Percentiles rank a stretch among this genome's conserved stretches.
These are phyloP conservation scores for Fusarium caatingaense DNA, from an alignment of 2,329 filamentous ascomycete genomes.

Conservation along the genomic window DNA sequence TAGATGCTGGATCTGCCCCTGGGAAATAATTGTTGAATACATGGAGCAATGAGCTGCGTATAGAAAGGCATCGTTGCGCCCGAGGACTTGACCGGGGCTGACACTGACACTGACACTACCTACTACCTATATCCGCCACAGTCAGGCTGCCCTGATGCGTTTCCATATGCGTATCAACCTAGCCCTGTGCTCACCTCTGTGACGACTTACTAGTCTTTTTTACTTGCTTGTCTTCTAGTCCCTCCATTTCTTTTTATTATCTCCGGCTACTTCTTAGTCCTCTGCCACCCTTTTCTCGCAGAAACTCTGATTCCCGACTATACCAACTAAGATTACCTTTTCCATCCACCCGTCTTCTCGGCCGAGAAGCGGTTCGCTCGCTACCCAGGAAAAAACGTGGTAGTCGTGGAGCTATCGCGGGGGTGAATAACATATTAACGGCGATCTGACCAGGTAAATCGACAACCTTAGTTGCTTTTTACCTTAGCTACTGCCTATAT, in stretches of 20 bases:
- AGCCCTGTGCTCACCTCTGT: slow-evolving; percentile 32
- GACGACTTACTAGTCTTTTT: slow-evolving; percentile 22
- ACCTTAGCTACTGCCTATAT: slow-evolving; percentile 1
- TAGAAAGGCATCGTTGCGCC: slow-evolving; percentile 36
- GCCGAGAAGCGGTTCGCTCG: slow-evolving; percentile 26
- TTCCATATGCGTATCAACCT: slow-evolving; percentile 28
- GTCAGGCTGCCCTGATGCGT: slow-evolving; percentile 32
- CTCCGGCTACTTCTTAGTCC: slow-evolving; percentile 24
- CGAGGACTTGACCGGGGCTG: slow-evolving; percentile 26
- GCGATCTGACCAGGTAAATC: slow-evolving; percentile 26
- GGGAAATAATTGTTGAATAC: slow-evolving; percentile 14
- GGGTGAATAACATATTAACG: slow-evolving; percentile 11
- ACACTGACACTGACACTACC: slow-evolving; percentile 18
- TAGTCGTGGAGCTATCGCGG: slow-evolving; percentile 29
- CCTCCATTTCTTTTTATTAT: slow-evolving; percentile 25
- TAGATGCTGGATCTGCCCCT: slow-evolving; percentile 30
- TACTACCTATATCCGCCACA: slow-evolving; percentile 17
- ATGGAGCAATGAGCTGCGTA: slow-evolving; percentile 23
- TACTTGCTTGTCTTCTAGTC: slow-evolving; percentile 18
- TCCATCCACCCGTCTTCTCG: slow-evolving; percentile 30
- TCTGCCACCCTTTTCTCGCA: slow-evolving; percentile 23
- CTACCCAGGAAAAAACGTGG: slow-evolving; percentile 10
- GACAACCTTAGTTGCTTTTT: slow-evolving; percentile 5
- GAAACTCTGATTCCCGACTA: slow-evolving; percentile 28
- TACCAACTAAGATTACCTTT: slow-evolving; percentile 16